phyloP scores from a whole-genome alignment of 2,329 filamentous ascomycete genomes.

The Penicillium frequentans region DNA sequence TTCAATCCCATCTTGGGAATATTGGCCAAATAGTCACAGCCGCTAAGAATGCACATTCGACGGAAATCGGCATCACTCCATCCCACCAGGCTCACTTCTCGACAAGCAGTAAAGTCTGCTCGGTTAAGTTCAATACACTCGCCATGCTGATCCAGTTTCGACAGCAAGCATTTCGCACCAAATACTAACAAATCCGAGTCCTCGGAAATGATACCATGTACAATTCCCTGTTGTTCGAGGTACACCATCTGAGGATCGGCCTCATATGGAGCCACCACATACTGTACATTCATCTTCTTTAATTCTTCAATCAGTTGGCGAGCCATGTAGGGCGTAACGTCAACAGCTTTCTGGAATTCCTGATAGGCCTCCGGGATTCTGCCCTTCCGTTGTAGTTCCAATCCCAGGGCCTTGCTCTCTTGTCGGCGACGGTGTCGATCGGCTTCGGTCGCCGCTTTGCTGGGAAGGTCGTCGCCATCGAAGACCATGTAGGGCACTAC shows the following conservation, averaged over 20 bases:
- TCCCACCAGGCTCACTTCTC: conserved; percentile 82
- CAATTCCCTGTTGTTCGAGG: conserved; percentile 79
- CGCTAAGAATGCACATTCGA: conserved; percentile 93
- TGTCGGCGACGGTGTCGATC: conserved; percentile 73
- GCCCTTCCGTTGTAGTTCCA: conserved; percentile 79
- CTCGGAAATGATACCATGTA: conserved; percentile 88
- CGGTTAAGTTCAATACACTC: conserved; percentile 91
- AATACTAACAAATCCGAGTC: conserved; percentile 97
- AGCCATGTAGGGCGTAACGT: conserved; percentile 96
- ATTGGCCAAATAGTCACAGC: conserved; percentile 90
- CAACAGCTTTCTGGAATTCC: conserved; percentile 91
- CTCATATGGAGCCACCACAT: conserved; percentile 95
- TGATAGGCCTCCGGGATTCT: conserved; percentile 76
- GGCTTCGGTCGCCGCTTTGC: conserved; percentile 84
- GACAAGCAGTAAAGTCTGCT: conserved; percentile 81
- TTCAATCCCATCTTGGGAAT: conserved; percentile 87
- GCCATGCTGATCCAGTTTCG: conserved; percentile 91
- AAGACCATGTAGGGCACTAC: conserved; percentile 95
- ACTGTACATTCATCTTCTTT: conserved; percentile 75
- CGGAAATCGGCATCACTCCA: conserved; percentile 93
- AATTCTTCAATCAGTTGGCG: conserved; percentile 86
- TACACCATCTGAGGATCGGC: conserved; percentile 97
- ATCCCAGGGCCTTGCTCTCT: conserved; percentile 71
- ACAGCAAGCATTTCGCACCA: conserved; percentile 83
- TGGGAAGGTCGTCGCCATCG: conserved; percentile 91